Evolutionary conservation across 2,329 filamentous ascomycete genomes (phyloP), one percentile per base, ranked within the genome.

Genomic region (Magnaporthales sp.): DNA sequence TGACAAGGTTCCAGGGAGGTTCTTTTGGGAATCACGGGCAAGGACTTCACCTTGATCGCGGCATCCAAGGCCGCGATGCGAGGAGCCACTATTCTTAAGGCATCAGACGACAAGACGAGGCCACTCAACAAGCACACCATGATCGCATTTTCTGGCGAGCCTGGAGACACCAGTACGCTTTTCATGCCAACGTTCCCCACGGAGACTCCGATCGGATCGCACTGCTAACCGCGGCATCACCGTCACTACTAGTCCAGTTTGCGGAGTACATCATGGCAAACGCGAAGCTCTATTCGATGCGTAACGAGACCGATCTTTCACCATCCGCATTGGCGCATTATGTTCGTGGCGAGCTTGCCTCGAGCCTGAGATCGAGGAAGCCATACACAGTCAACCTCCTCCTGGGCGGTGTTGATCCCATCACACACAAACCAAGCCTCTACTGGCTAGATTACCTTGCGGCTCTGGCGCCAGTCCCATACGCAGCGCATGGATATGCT

Each of bases 201-300:
- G 22, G 22, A 19, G 19, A 26, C 4, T 30, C 54, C 31, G 3
- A 7, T 56, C 38, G 64, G 32, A 62, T 58, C 22, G 30, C 62
- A 66, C 19, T 46, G 56, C 64, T 66, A 32, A 66, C 56, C 19
- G 63, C 64, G 9, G 27, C 54, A 19, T 19, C 5, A 29, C 64
- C 54, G 15, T n/a, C 29, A 9, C n/a, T 62, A 29, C 67, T 76
- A 97, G 93, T 98, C 70, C 94, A 99, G 89, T 99, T 99, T 79
- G 92, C 96, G 78, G 95, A 99, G 82, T 99, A 94, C 82, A 96
- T 99, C 78, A 93, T 98, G 86, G 93, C 94, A 77, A 99, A 99
- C 80, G 89, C 95, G 70, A 92, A 97, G 81, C 90, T 99, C 76
- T 99, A 99, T 83, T 93, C 91, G 72, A 99, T 98, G 93, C 92